Conservation (phyloP, 257 asterid species). For the Mitragyna speciosa region DNA sequence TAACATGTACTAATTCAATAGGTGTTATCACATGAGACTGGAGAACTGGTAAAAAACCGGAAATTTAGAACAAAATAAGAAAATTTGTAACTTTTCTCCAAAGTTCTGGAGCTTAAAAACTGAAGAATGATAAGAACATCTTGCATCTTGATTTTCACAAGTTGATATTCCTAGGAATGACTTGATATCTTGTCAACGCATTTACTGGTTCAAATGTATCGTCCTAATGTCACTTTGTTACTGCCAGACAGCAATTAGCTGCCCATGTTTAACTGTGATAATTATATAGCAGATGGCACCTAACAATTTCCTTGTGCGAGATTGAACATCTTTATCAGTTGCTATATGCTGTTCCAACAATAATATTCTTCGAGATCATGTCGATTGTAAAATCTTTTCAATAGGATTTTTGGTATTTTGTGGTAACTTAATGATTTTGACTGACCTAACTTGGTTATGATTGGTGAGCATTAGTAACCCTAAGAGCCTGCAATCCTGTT, state of each 20-base stretch:
- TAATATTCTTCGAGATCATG: not conserved
- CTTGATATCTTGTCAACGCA: not conserved
- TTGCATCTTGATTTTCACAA: not conserved
- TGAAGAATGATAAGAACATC: not conserved
- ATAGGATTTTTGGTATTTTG: slow-evolving; percentile 5
- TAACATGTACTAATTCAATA: not conserved
- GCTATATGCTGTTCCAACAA: not conserved
- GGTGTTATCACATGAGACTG: not conserved
- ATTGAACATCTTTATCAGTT: not conserved
- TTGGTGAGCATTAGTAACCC: not conserved
- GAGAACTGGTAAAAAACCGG: not conserved
- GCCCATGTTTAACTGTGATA: not conserved
- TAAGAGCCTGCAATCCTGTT: not conserved
- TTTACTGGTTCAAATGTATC: not conserved
- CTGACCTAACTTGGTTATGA: not conserved
- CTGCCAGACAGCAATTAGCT: not conserved
- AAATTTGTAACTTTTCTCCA: not conserved
- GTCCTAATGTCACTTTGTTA: not conserved
- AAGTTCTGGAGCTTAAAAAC: not conserved
- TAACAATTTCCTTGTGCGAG: not conserved
- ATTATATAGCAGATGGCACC: not conserved
- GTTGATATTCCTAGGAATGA: not conserved
- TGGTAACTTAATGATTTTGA: not conserved
- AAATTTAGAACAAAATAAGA: not conserved
- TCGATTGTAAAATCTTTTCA: not conserved